Percentiles rank a stretch among this genome's conserved stretches.
These are phyloP conservation scores for Fusarium coicis DNA, from an alignment of 2,329 filamentous ascomycete genomes.

Conservation along the genomic window DNA sequence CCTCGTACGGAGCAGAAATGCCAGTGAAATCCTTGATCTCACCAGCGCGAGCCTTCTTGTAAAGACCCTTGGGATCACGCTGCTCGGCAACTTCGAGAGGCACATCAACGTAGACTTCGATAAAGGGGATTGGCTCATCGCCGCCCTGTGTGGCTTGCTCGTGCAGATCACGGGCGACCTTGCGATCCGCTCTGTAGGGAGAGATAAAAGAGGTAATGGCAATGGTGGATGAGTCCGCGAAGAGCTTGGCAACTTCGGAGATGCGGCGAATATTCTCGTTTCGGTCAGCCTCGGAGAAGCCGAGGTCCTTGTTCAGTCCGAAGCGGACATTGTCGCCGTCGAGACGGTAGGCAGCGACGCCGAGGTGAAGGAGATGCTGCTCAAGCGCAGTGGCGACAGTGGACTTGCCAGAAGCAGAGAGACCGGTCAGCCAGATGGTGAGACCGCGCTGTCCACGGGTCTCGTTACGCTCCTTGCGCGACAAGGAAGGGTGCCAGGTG, in stretches of 20 bases:
- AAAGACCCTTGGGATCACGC: constrained; percentile 96
- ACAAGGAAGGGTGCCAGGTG: constrained; percentile 87
- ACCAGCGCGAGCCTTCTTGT: constrained; percentile 94
- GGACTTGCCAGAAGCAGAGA: constrained; percentile 96
- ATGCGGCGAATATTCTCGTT: constrained; percentile 99
- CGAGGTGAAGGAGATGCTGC: constrained; percentile 91
- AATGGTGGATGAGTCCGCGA: constrained; percentile 88
- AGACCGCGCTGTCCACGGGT: constrained; percentile 86
- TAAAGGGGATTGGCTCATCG: constrained; percentile 82
- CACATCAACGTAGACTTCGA: constrained; percentile 94
- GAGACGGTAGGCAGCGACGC: constrained; percentile 86
- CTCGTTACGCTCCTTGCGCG: constrained; percentile 78
- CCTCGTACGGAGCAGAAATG: constrained; percentile 95
- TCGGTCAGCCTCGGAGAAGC: constrained; percentile 91
- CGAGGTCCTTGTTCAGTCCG: constrained; percentile 96
- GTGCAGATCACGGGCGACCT: constrained; percentile 85
- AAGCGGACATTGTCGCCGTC: constrained; percentile 99
- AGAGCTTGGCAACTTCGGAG: constrained; percentile 95
- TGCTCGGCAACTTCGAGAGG: constrained; percentile 92
- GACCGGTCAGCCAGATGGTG: constrained; percentile 97
- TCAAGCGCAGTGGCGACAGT: constrained; percentile 97
- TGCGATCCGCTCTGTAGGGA: constrained; percentile 88
- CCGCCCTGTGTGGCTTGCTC: constrained; percentile 60
- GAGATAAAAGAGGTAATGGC: constrained; percentile 98
- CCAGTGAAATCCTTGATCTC: constrained; percentile 98